phyloP scores from a whole-genome alignment of 2,329 filamentous ascomycete species.

The Fonsecaea nubica region DNA sequence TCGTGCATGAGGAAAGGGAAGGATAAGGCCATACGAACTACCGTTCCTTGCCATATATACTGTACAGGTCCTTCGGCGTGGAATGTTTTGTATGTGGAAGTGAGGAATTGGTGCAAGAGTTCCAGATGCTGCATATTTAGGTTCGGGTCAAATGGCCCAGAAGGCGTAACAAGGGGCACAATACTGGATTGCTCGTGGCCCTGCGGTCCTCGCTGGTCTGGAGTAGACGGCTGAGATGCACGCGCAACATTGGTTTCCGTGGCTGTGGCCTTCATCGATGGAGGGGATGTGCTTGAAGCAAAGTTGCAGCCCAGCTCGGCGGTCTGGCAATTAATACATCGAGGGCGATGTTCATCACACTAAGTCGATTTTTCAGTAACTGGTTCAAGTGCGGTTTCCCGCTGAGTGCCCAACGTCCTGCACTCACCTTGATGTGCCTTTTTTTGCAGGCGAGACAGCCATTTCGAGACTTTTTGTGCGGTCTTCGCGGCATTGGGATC shows the following conservation, averaged over 20 bases:
- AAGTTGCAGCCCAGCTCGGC: slow-evolving; percentile 35
- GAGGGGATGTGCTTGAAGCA: slow-evolving; percentile 6
- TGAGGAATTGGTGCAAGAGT: slow-evolving; percentile 41
- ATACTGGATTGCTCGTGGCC: not conserved
- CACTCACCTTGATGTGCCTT: slow-evolving; percentile 48
- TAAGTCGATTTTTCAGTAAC: slow-evolving; percentile 22
- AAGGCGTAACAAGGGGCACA: not conserved
- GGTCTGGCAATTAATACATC: slow-evolving; percentile 45
- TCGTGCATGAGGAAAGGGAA: slow-evolving; percentile 39
- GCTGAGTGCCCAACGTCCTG: not conserved
- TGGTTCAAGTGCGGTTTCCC: not conserved
- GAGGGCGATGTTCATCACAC: slow-evolving; percentile 46
- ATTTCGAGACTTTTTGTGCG: slow-evolving; percentile 49
- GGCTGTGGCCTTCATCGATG: not conserved
- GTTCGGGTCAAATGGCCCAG: slow-evolving; percentile 25
- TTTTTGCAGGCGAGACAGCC: slow-evolving; percentile 49
- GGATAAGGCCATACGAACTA: slow-evolving; percentile 18
- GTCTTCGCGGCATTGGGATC: slow-evolving; percentile 37
- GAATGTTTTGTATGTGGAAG: slow-evolving; percentile 28
- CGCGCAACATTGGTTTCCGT: not conserved
- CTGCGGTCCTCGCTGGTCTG: slow-evolving; percentile 6
- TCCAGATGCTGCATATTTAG: slow-evolving; percentile 44
- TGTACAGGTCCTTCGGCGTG: slow-evolving; percentile 39
- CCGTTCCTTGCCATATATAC: slow-evolving; percentile 3
- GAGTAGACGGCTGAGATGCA: slow-evolving; percentile 12